Base-by-base conservation (phyloP, 2,329 filamentous ascomycete genomes). In the Neofusicoccum laricinum region DNA sequence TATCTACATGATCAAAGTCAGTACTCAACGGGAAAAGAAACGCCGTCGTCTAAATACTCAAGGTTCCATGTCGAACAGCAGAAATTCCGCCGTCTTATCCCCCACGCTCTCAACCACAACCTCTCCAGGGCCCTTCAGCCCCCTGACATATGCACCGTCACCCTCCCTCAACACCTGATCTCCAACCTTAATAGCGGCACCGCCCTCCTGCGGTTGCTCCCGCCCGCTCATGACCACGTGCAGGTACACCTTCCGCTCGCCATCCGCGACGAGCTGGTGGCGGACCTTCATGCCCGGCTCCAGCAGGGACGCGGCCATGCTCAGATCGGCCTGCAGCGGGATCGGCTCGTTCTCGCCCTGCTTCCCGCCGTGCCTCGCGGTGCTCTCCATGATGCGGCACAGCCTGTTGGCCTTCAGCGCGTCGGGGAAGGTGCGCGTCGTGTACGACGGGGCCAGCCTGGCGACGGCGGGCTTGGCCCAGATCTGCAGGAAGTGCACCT, bases 401-500 rank as follows among this genome's bases (percentile, higher is more conserved):
- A 96, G 89, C 15, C 77, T 85, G 71, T 88, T 83, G 65, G 84
- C 81, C 83, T 96, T 96, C 66, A 85, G 83, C 65, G 87, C 89
- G 53, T 96, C 92, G 57, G 81, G 78, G 70, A 92, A 96, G 67
- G 86, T 85, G 66, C 82, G 83, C 4, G 90, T 95, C 76, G 92
- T 90, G 74, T 96, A 96, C 43, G 85, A 83, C 1, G 92, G 92
- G 51, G 83, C 82, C 53, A 96, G 81, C 0, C 90, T 89, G 21
- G 83, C 79, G 75, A 87, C 88, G 85, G 92, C 93, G 0, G 92
- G 92, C 57, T 91, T 81, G 1, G 89, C 91, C 92, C 92, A 96
- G 70, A 96, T 96, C 77, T 96, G 92, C 38, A 96, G 79, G 73
- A 96, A 96, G 74, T 96, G 92, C 12, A 92, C 90, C 25, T 89